These are phyloP conservation scores for Betula pendula DNA, from an alignment of 306 rosid genomes.

Conservation along the genomic window DNA sequence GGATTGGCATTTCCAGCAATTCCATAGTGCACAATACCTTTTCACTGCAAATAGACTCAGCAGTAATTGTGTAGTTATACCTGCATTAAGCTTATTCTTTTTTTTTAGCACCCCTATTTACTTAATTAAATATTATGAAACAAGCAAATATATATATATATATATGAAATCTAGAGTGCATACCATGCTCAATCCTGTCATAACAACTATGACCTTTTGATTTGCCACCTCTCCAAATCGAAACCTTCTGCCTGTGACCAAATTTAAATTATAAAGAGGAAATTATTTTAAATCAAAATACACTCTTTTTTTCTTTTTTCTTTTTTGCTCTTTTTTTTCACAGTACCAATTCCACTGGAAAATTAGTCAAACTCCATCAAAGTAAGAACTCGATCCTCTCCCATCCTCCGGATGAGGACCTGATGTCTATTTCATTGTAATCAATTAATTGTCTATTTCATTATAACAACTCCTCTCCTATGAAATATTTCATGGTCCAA, in stretches of 20 bases:
- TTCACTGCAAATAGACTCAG: slow-evolving; percentile 50
- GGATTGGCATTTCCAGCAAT: slow-evolving; percentile 80
- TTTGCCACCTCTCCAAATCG: slow-evolving; percentile 56
- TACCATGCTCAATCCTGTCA: slow-evolving; percentile 80
- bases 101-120: background rate
- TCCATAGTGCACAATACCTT: slow-evolving; percentile 72
- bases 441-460: no score
- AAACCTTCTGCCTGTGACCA: slow-evolving; percentile 58
- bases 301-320: background rate
- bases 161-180: background rate
- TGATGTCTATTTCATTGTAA: no score
- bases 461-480: no score
- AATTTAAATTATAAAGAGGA: slow-evolving; percentile 9
- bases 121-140: background rate
- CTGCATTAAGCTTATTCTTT: slow-evolving; percentile 63
- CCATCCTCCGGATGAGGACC: no score
- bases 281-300: background rate
- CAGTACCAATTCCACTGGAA: no score
- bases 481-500: no score
- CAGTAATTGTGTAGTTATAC: slow-evolving; percentile 60
- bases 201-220: slow-evolving; percentile 52
- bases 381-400: no score
- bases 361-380: no score
- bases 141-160: no score
- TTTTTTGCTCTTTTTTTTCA: background rate